A percentile compares a stretch with the other conserved stretches of the same genome.
phyloP scores from a whole-genome alignment of 345 rosid species.

The Clarkia xantiana region DNA sequence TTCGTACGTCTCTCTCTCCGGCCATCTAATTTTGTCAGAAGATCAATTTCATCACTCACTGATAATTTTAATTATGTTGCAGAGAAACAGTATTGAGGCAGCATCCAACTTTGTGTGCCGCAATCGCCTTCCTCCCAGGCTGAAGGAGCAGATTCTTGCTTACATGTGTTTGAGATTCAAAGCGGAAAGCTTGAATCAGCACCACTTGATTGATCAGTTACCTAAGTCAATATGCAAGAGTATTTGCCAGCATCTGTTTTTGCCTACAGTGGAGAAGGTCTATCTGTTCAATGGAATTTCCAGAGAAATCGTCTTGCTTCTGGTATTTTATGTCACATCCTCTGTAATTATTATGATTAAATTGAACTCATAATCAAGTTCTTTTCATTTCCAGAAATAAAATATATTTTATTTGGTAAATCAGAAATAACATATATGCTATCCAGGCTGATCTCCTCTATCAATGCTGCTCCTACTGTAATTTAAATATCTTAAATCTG shows the following conservation, averaged over 20 bases:
- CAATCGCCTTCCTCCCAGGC: conserved; percentile 56
- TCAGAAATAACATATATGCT: not conserved
- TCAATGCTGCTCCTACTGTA: too few species aligned
- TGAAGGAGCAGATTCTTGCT: conserved; percentile 73
- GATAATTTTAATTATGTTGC: conserved; percentile 11
- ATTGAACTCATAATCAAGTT: too few species aligned
- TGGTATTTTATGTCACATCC: conserved; percentile 24
- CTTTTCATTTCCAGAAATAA: not conserved
- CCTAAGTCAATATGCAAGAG: conserved; percentile 78
- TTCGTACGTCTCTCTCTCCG: conserved; percentile 34
- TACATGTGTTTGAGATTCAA: conserved; percentile 86
- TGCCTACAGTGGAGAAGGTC: conserved; percentile 54
- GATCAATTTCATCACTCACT: not conserved
- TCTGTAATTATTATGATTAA: too few species aligned
- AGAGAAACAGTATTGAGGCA: conserved; percentile 83
- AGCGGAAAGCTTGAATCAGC: conserved; percentile 84
- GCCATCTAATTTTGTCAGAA: too few species aligned
- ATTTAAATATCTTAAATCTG: too few species aligned
- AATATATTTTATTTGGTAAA: not conserved
- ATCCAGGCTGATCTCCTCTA: too few species aligned
- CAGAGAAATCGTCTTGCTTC: conserved; percentile 39
- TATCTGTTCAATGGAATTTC: conserved; percentile 65
- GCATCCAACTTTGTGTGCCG: conserved; percentile 70
- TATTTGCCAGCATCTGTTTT: conserved; percentile 76
- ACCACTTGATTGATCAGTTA: conserved; percentile 71